A percentile compares a stretch with the other conserved stretches of the same genome.
Conservation (phyloP, 768 basidiomycete species). For the Hydnomerulius pinastri region DNA sequence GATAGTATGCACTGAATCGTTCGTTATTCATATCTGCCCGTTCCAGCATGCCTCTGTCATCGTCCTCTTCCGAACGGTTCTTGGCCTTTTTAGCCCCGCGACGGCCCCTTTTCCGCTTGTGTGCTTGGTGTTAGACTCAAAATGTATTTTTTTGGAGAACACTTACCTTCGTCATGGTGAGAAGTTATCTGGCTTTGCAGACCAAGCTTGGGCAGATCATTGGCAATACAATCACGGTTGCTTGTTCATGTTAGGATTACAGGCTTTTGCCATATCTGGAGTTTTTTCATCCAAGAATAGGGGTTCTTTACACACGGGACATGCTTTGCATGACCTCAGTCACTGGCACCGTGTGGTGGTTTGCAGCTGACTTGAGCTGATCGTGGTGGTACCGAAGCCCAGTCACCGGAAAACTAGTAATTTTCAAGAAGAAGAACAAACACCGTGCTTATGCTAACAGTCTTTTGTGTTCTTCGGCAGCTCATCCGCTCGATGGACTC, state of each 20-base stretch:
- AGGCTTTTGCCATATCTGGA: no score
- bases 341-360: no score
- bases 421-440: no score
- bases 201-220: neutral
- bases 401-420: no score
- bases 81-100: conserved; percentile 20
- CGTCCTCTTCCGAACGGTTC: conserved; percentile 28
- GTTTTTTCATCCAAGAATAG: no score
- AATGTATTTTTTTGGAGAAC: neutral
- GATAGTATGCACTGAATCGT: conserved; percentile 68
- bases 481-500: no score
- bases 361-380: no score
- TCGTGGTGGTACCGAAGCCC: no score
- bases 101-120: conserved; percentile 18
- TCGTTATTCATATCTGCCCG: conserved; percentile 71
- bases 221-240: neutral
- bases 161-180: conserved; percentile 22
- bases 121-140: neutral
- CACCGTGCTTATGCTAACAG: no score
- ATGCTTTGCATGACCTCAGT: no score
- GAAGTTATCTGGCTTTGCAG: neutral
- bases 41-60: conserved; percentile 54
- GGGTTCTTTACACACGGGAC: no score
- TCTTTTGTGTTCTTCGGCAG: no score
- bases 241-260: neutral